Conservation (phyloP, 1,139 yeast genomes). For the Zygoascus sp. region DNA sequence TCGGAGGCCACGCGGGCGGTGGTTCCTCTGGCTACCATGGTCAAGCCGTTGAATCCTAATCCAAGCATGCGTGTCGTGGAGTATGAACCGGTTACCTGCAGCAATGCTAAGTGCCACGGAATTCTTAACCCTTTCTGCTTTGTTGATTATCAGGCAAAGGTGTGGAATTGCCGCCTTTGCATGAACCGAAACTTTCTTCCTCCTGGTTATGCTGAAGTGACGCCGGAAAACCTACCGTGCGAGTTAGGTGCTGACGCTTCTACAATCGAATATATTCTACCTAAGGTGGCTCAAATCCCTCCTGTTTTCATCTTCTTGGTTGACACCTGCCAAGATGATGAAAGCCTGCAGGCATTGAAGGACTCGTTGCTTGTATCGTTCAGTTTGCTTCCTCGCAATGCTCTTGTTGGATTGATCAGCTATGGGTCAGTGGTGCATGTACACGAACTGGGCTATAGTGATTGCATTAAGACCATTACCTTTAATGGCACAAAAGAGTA, state of each 20-base stretch:
- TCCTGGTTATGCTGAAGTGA: slow-evolving; percentile 25
- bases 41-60: slow-evolving; percentile 60
- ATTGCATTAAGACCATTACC: slow-evolving; percentile 35
- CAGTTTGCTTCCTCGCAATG: slow-evolving; percentile 55
- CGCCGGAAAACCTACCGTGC: slow-evolving; percentile 28
- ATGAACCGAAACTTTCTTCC: slow-evolving; percentile 50
- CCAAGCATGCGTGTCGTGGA: slow-evolving; percentile 41
- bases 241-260: slow-evolving; percentile 40
- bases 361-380: slow-evolving; percentile 53
- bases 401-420: slow-evolving; percentile 45
- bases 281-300: slow-evolving; percentile 39
- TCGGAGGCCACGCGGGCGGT: slow-evolving; percentile 55
- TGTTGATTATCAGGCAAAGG: slow-evolving; percentile 34
- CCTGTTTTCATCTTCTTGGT: slow-evolving; percentile 59
- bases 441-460: slow-evolving; percentile 48
- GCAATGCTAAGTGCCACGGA: slow-evolving; percentile 49
- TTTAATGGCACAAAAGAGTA: slow-evolving; percentile 62
- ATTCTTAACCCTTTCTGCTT: slow-evolving; percentile 56
- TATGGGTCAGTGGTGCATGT: slow-evolving; percentile 64
- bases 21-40: slow-evolving; percentile 60
- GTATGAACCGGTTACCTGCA: slow-evolving; percentile 47
- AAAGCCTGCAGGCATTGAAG: slow-evolving; percentile 49
- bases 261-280: slow-evolving; percentile 59
- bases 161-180: slow-evolving; percentile 68
- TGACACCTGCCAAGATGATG: slow-evolving; percentile 56